phyloP scores from a whole-genome alignment of 169 alveolate species.

The Plasmodium coatneyi region DNA sequence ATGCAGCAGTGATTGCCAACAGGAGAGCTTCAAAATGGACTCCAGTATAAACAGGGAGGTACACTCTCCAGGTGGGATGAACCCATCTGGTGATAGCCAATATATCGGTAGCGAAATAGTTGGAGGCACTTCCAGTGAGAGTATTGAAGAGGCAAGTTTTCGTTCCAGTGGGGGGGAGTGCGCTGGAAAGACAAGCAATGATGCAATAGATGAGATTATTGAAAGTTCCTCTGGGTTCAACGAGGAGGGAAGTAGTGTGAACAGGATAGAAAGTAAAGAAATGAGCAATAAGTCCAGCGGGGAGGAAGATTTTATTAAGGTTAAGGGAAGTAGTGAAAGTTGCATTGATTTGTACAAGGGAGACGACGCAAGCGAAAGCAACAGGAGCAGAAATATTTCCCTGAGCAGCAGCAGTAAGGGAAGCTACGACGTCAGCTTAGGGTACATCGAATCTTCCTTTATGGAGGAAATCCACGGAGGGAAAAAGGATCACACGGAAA shows the following conservation, averaged over 20 bases:
- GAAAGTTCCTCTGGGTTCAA: background rate
- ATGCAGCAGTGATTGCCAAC: background rate
- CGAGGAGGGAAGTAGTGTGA: background rate
- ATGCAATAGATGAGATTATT: background rate
- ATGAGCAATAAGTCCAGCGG: background rate
- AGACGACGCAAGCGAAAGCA: background rate
- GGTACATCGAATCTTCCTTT: background rate
- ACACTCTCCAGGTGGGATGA: background rate
- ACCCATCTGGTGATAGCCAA: background rate
- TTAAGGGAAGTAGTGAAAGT: background rate
- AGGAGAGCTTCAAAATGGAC: background rate
- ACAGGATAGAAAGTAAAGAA: background rate
- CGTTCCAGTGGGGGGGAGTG: background rate
- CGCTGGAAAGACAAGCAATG: background rate
- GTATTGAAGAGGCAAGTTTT: background rate
- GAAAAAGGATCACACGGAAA: background rate
- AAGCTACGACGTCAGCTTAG: background rate
- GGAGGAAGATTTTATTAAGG: background rate
- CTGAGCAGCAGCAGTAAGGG: background rate
- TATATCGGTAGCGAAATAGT: background rate
- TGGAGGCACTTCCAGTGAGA: background rate
- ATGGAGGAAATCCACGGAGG: background rate
- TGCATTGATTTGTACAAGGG: background rate
- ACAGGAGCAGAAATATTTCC: background rate
- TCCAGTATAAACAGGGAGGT: background rate